Conservation (phyloP, 176 grass and related monocot genomes). For the Aegilops umbellulata region DNA sequence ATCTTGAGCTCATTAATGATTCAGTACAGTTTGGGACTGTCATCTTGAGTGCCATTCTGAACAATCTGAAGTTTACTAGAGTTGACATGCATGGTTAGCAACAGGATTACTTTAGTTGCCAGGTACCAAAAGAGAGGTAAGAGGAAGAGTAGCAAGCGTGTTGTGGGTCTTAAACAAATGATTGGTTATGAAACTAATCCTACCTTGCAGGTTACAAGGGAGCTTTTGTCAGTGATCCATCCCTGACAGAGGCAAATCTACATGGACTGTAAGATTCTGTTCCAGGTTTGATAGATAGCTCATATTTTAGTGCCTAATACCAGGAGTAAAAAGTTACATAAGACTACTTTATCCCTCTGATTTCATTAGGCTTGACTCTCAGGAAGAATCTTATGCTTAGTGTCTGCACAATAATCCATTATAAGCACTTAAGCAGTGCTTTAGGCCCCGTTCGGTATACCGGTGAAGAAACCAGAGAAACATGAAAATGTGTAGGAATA, state of each 20-base stretch:
- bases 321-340: constrained; percentile 28
- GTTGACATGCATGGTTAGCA: constrained; percentile 23
- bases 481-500: too few relatives aligned
- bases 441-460: too few relatives aligned
- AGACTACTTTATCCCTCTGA: constrained; percentile 9
- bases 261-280: constrained; percentile 43
- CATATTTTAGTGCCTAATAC: constrained; percentile 2
- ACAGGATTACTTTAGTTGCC: constrained; percentile 31
- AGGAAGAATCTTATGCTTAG: not conserved
- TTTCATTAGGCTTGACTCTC: not conserved
- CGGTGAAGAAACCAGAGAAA: too few relatives aligned
- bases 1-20: not conserved
- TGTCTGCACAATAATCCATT: not conserved
- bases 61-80: constrained; percentile 21
- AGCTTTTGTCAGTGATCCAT: constrained; percentile 46
- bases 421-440: not conserved
- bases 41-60: not conserved
- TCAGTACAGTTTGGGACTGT: not conserved
- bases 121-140: not conserved
- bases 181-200: constrained; percentile 13
- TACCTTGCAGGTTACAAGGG: constrained; percentile 20
- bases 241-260: constrained; percentile 35
- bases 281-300: constrained; percentile 22
- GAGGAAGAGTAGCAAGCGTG: constrained; percentile 17
- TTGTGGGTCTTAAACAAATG: constrained; percentile 44